Conservation (phyloP, 1,284 basidiomycete species). For the Sutorius eximius region DNA sequence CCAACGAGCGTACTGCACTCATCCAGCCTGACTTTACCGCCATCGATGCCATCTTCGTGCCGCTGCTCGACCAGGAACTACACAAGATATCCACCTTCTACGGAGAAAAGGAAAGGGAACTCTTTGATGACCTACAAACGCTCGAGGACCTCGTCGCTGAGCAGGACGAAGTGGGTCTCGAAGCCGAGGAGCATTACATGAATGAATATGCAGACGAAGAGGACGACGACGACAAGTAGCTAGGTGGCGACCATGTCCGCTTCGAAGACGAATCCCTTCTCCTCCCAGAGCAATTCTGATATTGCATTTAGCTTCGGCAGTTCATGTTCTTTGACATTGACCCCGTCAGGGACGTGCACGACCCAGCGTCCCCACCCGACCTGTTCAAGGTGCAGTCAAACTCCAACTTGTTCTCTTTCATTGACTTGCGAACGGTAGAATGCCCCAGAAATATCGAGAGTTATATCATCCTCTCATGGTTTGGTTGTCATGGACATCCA, state of each 20-base stretch:
- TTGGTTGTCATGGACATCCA: conserved; percentile 80
- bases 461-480: conserved; percentile 60
- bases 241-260: conserved; percentile 52
- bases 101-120: conserved; percentile 70
- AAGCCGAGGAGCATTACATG: conserved; percentile 46
- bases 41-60: conserved; percentile 64
- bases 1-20: conserved; percentile 58
- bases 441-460: conserved; percentile 70
- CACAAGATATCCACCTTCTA: conserved; percentile 86
- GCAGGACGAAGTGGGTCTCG: conserved; percentile 68
- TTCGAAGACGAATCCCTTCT: conserved; percentile 37
- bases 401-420: neutral
- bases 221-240: conserved; percentile 61
- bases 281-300: conserved; percentile 6
- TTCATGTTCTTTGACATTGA: conserved; percentile 81
- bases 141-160: conserved; percentile 66
- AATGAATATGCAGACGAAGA: conserved; percentile 63
- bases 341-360: conserved; percentile 78
- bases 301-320: conserved; percentile 65
- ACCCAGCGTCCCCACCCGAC: conserved; percentile 71
- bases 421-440: conserved; percentile 40
- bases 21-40: conserved; percentile 41
- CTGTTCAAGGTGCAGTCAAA: conserved; percentile 63
- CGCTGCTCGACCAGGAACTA: conserved; percentile 82
- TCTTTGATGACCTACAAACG: conserved; percentile 61